A percentile compares a stretch with the other conserved stretches of the same genome.
These are phyloP conservation scores for Fusarium burgessii DNA, from an alignment of 2,329 filamentous ascomycete species.

Conservation along the genomic window DNA sequence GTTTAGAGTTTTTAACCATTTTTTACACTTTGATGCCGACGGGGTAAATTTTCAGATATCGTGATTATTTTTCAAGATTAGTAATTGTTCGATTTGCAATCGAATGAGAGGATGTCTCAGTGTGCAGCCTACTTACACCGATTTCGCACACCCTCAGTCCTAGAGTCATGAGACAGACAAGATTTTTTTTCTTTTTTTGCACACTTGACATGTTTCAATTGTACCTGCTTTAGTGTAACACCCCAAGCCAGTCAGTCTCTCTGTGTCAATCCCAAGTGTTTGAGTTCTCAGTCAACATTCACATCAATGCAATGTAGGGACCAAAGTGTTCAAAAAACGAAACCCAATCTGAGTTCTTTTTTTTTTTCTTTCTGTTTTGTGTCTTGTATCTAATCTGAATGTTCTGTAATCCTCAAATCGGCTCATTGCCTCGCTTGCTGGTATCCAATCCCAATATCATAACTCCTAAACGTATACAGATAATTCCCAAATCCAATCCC, in stretches of 20 bases:
- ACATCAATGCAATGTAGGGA: background rate
- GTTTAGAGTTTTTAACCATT: conserved; percentile 3
- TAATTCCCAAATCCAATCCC: background rate
- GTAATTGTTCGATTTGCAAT: background rate
- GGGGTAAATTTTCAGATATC: background rate
- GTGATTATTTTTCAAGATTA: background rate
- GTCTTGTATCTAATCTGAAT: conserved; percentile 34
- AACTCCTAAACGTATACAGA: conserved; percentile 15
- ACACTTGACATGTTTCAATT: background rate
- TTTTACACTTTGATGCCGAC: conserved; percentile 28
- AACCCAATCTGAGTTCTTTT: conserved; percentile 32
- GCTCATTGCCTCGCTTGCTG: conserved; percentile 21
- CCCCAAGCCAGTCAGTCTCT: background rate
- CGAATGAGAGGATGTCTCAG: background rate
- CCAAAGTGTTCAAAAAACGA: conserved; percentile 19
- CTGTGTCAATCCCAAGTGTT: background rate
- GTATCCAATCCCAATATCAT: conserved; percentile 25
- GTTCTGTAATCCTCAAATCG: conserved; percentile 33
- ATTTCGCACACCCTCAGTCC: background rate
- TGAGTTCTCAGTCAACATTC: background rate
- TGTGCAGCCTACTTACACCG: background rate
- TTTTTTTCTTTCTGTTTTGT: conserved; percentile 31
- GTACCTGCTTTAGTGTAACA: conserved; percentile 36
- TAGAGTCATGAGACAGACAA: conserved; percentile 29
- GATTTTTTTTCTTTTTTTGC: background rate